phyloP scores from a whole-genome alignment of 2,329 filamentous ascomycete genomes.

The Metarhizium anisopliae region DNA sequence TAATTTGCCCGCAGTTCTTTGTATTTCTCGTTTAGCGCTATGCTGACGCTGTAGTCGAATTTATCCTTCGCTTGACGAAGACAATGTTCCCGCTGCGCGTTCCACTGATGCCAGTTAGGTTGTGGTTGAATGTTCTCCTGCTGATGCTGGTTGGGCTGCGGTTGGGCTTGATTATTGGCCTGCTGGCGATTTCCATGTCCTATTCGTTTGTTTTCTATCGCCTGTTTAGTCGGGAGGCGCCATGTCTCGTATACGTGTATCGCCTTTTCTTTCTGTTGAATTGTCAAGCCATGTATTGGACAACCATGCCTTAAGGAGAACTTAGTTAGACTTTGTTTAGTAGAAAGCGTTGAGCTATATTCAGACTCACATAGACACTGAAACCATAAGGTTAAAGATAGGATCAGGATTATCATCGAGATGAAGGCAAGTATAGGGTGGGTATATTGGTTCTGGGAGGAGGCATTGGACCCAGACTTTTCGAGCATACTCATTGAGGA shows the following conservation, averaged over 20 bases:
- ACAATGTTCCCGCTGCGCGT: too few species aligned
- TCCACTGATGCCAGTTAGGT: too few species aligned
- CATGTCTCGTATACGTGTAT: background rate
- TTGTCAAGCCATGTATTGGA: background rate
- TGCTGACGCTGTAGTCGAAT: too few species aligned
- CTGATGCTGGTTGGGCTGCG: too few species aligned
- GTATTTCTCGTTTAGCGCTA: too few species aligned
- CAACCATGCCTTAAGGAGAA: background rate
- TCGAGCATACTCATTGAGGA: background rate
- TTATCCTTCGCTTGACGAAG: too few species aligned
- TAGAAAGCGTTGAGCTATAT: background rate
- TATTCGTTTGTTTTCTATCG: background rate
- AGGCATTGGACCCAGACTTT: background rate
- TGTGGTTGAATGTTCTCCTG: too few species aligned
- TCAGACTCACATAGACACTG: background rate
- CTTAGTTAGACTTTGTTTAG: background rate
- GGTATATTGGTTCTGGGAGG: background rate
- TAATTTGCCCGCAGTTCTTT: too few species aligned
- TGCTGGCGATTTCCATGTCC: background rate
- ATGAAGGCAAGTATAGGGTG: background rate
- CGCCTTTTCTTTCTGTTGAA: background rate
- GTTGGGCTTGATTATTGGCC: too few species aligned
- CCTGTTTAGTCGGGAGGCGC: background rate
- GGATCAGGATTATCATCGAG: background rate
- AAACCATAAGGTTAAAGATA: background rate